phyloP scores from a whole-genome alignment of 202 grass and related monocot genomes.

The Cymbopogon flexuosus region DNA sequence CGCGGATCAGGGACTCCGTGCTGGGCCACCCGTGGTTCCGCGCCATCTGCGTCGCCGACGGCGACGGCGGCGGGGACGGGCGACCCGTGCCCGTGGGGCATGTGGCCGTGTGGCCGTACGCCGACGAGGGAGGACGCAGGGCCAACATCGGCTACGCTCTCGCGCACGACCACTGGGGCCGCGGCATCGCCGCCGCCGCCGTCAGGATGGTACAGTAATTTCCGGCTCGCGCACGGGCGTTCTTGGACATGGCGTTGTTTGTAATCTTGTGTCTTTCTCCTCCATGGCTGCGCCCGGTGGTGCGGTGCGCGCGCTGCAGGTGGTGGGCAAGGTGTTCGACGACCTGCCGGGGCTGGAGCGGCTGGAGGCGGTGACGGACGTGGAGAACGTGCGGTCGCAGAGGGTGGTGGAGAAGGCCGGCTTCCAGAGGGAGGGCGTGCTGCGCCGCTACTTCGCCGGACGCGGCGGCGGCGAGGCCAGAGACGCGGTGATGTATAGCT shows the following conservation, averaged over 20 bases:
- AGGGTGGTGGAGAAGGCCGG: conserved; percentile 61
- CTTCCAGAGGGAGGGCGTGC: conserved; percentile 48
- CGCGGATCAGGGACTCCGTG: conserved; percentile 45
- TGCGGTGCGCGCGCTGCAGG: background rate
- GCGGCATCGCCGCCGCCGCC: conserved; percentile 40
- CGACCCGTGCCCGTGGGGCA: conserved; percentile 41
- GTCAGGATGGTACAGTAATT: conserved; percentile 24
- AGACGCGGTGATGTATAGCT: conserved; percentile 56
- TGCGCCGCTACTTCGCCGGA: conserved; percentile 40
- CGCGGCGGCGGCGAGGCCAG: conserved; percentile 1
- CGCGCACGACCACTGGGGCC: conserved; percentile 38
- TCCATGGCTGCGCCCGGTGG: background rate
- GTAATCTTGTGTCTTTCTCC: background rate
- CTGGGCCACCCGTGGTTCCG: conserved; percentile 55
- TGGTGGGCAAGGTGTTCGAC: conserved; percentile 39
- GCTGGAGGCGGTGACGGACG: conserved; percentile 58
- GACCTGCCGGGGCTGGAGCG: conserved; percentile 47
- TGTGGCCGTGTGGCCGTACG: conserved; percentile 43
- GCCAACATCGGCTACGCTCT: conserved; percentile 57
- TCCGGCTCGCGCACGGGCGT: background rate
- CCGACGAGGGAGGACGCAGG: conserved; percentile 28
- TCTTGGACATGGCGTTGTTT: background rate
- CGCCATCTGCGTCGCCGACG: conserved; percentile 34
- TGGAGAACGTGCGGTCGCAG: conserved; percentile 56
- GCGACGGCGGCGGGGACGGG: background rate